Base-by-base conservation (phyloP, 2,329 filamentous ascomycete species). In the Aspergillus aculeatinus region DNA sequence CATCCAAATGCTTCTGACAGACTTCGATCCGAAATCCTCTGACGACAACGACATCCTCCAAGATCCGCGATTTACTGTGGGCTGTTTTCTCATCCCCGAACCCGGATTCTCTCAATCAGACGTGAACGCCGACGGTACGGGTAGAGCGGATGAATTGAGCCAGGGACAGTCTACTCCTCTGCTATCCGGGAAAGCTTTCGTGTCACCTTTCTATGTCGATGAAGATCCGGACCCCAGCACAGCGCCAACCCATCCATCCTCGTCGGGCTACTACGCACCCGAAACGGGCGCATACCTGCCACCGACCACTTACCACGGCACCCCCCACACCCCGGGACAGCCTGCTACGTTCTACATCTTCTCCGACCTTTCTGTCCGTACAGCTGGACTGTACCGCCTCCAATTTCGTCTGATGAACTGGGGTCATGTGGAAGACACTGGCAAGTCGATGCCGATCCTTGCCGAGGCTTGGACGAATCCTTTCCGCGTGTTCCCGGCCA, bases 301-400 rank as follows among this genome's bases (percentile, higher is more conserved):
- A 61, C 48, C 10, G 63, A 42, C 3, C 53, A 35, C 16, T 39
- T 29, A 25, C 16, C 44, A 6, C 31, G 48, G 50, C 51, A n/a
- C 59, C 60, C 47, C 58, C 60, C 25, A 62, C 53, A n/a, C 59
- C 60, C 27, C 62, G 63, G 54, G 49, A 49, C 67, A 71, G 4
- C 77, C 78, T 4, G 74, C 77, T 21, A 73, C 75, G 2, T 81
- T 81, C 63, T 81, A 81, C 64, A 77, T 81, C 27, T 81, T 81
- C 55, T 72, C 78, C 0, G 79, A 81, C 63, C 72, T 81, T 1
- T 81, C 79, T 3, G 74, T 81, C 23, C 78, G 79, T 50, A 75
- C 74, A 7, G 76, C 78, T 21, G 80, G 80, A 0, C 57, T 74
- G 4, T 81, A 81, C 63, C 74, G 76, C 6, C 67, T 82, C 1